A percentile compares a stretch with the other conserved stretches of the same genome.
phyloP scores from a whole-genome alignment of 2,329 filamentous ascomycete genomes.

The Fonsecaea pedrosoi region DNA sequence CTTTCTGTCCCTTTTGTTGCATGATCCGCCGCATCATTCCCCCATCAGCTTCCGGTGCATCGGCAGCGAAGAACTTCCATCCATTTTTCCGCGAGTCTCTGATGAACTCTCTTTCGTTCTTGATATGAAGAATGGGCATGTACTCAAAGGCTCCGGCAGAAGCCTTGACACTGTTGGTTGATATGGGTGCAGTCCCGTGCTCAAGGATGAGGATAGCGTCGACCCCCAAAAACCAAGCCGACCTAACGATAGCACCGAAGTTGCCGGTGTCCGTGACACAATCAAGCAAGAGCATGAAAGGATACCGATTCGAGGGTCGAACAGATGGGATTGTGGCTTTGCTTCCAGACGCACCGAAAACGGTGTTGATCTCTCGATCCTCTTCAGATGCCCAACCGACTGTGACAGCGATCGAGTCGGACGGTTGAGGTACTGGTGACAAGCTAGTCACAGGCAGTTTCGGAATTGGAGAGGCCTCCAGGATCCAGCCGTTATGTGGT shows the following conservation, averaged over 20 bases:
- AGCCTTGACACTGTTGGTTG: constrained; percentile 81
- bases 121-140: constrained; percentile 73
- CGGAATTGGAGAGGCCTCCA: constrained; percentile 85
- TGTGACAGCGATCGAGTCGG: constrained; percentile 64
- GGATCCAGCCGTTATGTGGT: constrained; percentile 86
- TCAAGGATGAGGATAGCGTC: constrained; percentile 81
- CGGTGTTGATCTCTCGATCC: constrained; percentile 76
- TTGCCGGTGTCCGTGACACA: constrained; percentile 81
- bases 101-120: constrained; percentile 73
- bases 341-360: constrained; percentile 19
- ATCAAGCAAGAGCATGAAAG: constrained; percentile 53
- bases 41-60: constrained; percentile 50
- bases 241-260: constrained; percentile 84
- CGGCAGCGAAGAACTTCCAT: constrained; percentile 85
- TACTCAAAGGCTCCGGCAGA: constrained; percentile 87
- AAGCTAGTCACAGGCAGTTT: constrained; percentile 70
- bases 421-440: constrained; percentile 55
- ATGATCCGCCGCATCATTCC: constrained; percentile 9
- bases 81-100: constrained; percentile 70
- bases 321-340: constrained; percentile 26
- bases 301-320: constrained; percentile 43
- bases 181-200: constrained; percentile 74
- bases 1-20: constrained; percentile 11
- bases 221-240: constrained; percentile 87
- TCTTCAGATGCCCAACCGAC: constrained; percentile 75